Conservation (phyloP, 495 filamentous ascomycete genomes). For the Annulohypoxylon stygium region DNA sequence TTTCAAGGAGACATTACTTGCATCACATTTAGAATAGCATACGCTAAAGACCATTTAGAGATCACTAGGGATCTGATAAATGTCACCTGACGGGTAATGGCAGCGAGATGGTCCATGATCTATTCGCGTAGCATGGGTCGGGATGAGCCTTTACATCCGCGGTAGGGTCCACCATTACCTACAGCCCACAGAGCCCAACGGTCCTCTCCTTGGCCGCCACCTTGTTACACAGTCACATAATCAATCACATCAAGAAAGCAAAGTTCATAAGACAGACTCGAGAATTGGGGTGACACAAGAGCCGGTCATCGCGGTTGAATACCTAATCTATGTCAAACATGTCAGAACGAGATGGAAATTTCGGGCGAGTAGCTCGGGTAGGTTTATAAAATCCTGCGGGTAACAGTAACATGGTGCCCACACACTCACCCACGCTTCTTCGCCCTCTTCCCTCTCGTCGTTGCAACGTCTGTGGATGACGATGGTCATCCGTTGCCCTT, state of each 20-base stretch:
- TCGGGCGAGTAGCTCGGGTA: slow-evolving; percentile 36
- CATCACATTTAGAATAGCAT: slow-evolving; percentile 39
- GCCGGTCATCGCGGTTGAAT: slow-evolving; percentile 30
- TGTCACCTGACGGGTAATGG: slow-evolving; percentile 49
- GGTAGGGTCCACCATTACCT: slow-evolving; percentile 43
- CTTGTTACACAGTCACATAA: slow-evolving; percentile 45
- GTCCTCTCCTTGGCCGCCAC: slow-evolving; percentile 40
- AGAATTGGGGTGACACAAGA: slow-evolving; percentile 30
- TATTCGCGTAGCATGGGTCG: slow-evolving; percentile 47
- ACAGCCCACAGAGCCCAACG: slow-evolving; percentile 36
- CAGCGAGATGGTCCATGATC: slow-evolving; percentile 44
- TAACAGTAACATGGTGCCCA: neutral
- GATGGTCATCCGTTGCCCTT: slow-evolving; percentile 5
- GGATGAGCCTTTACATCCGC: slow-evolving; percentile 51
- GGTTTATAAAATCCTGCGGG: slow-evolving; percentile 28
- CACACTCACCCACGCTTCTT: slow-evolving; percentile 1
- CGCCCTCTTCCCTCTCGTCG: slow-evolving; percentile 13
- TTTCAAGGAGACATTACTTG: slow-evolving; percentile 46
- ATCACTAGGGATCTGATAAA: slow-evolving; percentile 37
- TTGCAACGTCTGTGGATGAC: slow-evolving; percentile 28
- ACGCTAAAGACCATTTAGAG: too few species aligned
- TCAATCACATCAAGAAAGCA: slow-evolving; percentile 35
- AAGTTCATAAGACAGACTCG: neutral
- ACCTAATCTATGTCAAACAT: slow-evolving; percentile 32
- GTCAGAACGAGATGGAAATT: slow-evolving; percentile 12